These are phyloP conservation scores for Auriscalpium vulgare DNA, from an alignment of 768 basidiomycete genomes.

Conservation along the genomic window DNA sequence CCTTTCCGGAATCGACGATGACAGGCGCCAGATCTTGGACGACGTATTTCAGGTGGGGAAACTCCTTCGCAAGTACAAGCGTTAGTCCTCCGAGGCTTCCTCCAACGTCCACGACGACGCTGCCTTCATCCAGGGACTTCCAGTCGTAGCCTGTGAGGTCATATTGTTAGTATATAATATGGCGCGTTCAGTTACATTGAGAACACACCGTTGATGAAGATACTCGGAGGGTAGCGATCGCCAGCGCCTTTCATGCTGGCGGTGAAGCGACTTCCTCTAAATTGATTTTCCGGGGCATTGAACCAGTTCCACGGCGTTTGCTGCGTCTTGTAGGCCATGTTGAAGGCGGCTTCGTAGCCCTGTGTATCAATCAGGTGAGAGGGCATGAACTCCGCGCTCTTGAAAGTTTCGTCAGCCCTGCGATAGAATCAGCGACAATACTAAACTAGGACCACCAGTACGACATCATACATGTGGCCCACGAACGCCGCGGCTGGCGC, in stretches of 20 bases:
- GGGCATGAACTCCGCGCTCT: neutral
- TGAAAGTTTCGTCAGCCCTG: constrained; percentile 5
- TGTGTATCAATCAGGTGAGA: neutral
- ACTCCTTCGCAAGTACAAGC: constrained; percentile 25
- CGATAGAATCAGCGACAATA: neutral
- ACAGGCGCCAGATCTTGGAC: constrained; percentile 24
- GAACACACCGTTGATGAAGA: neutral
- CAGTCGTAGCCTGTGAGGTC: constrained; percentile 27
- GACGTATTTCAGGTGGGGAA: constrained; percentile 28
- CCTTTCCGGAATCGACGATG: neutral
- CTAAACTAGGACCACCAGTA: neutral
- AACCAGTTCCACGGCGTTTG: neutral
- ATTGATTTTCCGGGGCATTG: neutral
- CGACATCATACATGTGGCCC: constrained; percentile 11
- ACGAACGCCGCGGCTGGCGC: constrained; percentile 15
- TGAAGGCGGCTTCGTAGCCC: neutral
- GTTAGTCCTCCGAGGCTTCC: constrained; percentile 32
- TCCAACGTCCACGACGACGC: constrained; percentile 33
- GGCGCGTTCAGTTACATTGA: constrained; percentile 22
- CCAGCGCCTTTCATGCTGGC: neutral
- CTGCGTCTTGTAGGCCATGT: neutral
- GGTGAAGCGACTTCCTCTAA: neutral
- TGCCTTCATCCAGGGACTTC: constrained; percentile 20
- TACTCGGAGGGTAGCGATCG: neutral
- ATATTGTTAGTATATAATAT: neutral